A percentile compares a stretch with the other conserved stretches of the same genome.
phyloP scores from a whole-genome alignment of 1,139 yeast genomes.

The Chernovozyma sophiae-reginae region DNA sequence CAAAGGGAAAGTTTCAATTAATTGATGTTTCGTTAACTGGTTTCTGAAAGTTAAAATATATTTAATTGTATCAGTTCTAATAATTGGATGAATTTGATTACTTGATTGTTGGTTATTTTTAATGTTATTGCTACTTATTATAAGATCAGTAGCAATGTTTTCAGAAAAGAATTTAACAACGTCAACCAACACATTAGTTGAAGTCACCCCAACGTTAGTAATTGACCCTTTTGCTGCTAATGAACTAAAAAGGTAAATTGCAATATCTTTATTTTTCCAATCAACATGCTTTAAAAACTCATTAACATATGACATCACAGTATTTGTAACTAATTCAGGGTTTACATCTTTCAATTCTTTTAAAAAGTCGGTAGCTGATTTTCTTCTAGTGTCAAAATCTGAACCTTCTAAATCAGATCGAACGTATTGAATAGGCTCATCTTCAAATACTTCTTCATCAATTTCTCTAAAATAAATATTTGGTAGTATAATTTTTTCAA shows the following conservation, averaged over 20 bases:
- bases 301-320: constrained; percentile 73
- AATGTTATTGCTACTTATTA: not conserved
- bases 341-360: constrained; percentile 81
- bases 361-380: constrained; percentile 86
- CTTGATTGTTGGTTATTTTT: constrained; percentile 35
- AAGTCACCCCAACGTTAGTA: constrained; percentile 82
- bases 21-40: constrained; percentile 83
- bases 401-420: constrained; percentile 94
- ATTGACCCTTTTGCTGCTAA: constrained; percentile 88
- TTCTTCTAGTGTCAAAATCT: constrained; percentile 87
- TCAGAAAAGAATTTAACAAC: constrained; percentile 80
- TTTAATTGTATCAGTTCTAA: constrained; percentile 89
- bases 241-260: constrained; percentile 80
- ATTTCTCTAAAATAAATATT: constrained; percentile 78
- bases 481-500: constrained; percentile 82
- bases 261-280: constrained; percentile 88
- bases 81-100: constrained; percentile 56
- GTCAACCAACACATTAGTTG: constrained; percentile 79
- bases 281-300: constrained; percentile 50
- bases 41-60: constrained; percentile 87
- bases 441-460: constrained; percentile 92
- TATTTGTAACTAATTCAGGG: constrained; percentile 67
- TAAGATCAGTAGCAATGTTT: constrained; percentile 69
- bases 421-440: constrained; percentile 91
- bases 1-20: constrained; percentile 76